phyloP scores from a whole-genome alignment of 768 basidiomycete species.

The Kwoniella sp. region DNA sequence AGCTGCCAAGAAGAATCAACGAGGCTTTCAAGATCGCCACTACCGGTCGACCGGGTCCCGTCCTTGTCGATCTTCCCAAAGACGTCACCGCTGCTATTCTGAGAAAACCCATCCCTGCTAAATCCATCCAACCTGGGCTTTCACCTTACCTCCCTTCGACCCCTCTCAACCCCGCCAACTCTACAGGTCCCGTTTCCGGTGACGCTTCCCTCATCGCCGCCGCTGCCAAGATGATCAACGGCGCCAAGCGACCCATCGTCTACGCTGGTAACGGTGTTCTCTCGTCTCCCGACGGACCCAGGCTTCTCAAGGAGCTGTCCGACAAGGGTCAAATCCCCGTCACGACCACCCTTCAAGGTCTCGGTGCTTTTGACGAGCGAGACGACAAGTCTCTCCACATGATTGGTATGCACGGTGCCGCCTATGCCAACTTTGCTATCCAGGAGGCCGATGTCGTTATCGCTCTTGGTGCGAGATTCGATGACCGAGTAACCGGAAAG shows the following conservation, averaged over 20 bases:
- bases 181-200: constrained; percentile 62
- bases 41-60: constrained; percentile 93
- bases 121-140: constrained; percentile 79
- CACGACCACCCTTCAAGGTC: constrained; percentile 92
- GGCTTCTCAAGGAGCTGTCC: constrained; percentile 73
- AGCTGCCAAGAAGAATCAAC: constrained; percentile 92
- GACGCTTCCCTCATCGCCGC: constrained; percentile 72
- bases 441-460: constrained; percentile 97
- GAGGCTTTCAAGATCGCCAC: constrained; percentile 99
- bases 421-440: constrained; percentile 97
- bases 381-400: constrained; percentile 86
- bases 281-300: constrained; percentile 75
- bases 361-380: constrained; percentile 92
- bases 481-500: constrained; percentile 96
- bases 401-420: constrained; percentile 98
- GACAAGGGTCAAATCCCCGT: constrained; percentile 92
- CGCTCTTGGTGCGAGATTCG: constrained; percentile 92
- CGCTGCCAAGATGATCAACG: constrained; percentile 88
- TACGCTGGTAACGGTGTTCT: constrained; percentile 92
- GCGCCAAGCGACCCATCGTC: constrained; percentile 83
- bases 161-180: constrained; percentile 51
- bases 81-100: constrained; percentile 94
- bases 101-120: constrained; percentile 78
- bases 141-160: constrained; percentile 58
- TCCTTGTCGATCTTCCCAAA: constrained; percentile 98